Base-by-base conservation (phyloP, 2,329 filamentous ascomycete species). In the Waltergamsia citrina region DNA sequence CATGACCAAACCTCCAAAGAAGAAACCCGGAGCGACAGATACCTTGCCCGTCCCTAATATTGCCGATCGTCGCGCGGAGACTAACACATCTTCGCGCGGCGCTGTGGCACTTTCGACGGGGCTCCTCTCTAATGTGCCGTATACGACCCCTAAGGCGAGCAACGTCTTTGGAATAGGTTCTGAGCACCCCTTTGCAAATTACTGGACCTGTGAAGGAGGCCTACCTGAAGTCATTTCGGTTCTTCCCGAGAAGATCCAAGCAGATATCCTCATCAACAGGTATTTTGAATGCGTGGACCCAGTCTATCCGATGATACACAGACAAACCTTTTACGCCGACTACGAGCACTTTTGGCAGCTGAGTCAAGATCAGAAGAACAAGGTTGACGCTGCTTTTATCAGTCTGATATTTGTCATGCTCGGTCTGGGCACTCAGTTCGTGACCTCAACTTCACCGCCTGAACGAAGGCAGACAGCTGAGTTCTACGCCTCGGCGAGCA, bases 111-210 rank as follows among this genome's bases (percentile, higher is more conserved):
- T 69, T 11, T 76, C 72, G 4, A 73, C 65, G 7, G 73, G 73
- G 15, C 64, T 86, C 9, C 63, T 87, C 29, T 85, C 81, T 33
- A 78, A 85, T 47, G 71, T 86, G 3, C 80, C 82, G 1, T 83
- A 81, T 49, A 81, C 81, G 0, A 67, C 74, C 27, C 74, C 79
- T 8, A 77, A 77, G 6, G 78, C 79, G 2, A 84, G 79, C 36
- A 85, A 85, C 43, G 80, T 87, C 36, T 88, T 88, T 50, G 83
- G 83, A n/a, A 77, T 86, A 41, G 82, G 81, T 11, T 78, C 79
- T 1, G 80, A 85, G 49, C 81, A 86, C 49, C 82, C 81, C 0
- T 87, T 87, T 50, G 78, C 81, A 47, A 88, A 88, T 50, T 88
- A 88, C 55, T 90, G 84, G 84, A 88, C 82, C 3, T 85, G 79